Percentiles rank a stretch among this genome's conserved stretches.
These are phyloP conservation scores for Pyronema omphalodes DNA, from an alignment of 495 filamentous ascomycete genomes.

Conservation along the genomic window DNA sequence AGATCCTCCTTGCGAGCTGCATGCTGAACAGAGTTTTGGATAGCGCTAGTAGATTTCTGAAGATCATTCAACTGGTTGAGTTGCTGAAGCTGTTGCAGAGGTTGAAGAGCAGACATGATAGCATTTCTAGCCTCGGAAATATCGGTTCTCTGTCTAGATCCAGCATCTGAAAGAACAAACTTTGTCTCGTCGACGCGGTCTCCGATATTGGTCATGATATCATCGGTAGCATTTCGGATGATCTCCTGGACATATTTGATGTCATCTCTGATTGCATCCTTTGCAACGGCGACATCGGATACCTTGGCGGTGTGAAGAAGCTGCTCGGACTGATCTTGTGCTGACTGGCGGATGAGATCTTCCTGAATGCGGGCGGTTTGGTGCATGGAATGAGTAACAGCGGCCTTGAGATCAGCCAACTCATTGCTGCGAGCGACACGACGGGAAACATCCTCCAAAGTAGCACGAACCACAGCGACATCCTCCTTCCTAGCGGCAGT, in stretches of 20 bases:
- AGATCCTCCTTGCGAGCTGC: slow-evolving; percentile 19
- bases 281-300: neutral
- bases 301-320: neutral
- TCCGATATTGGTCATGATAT: slow-evolving; percentile 1
- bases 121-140: slow-evolving; percentile 11
- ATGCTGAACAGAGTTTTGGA: slow-evolving; percentile 1
- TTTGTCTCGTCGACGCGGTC: slow-evolving; percentile 13
- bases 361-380: neutral
- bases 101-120: neutral
- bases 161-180: slow-evolving; percentile 15
- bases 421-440: neutral
- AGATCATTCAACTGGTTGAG: too few species aligned
- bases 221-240: slow-evolving; percentile 1
- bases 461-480: slow-evolving; percentile 6
- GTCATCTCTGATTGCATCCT: neutral
- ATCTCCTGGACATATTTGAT: neutral
- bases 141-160: slow-evolving; percentile 14
- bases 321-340: neutral
- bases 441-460: slow-evolving; percentile 7
- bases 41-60: neutral
- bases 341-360: neutral
- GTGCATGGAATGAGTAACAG: neutral
- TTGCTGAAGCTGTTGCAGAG: too few species aligned
- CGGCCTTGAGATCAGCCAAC: neutral
- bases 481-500: slow-evolving; percentile 15